Conservation (phyloP, 257 asterid genomes). For the Scutellaria barbata region DNA sequence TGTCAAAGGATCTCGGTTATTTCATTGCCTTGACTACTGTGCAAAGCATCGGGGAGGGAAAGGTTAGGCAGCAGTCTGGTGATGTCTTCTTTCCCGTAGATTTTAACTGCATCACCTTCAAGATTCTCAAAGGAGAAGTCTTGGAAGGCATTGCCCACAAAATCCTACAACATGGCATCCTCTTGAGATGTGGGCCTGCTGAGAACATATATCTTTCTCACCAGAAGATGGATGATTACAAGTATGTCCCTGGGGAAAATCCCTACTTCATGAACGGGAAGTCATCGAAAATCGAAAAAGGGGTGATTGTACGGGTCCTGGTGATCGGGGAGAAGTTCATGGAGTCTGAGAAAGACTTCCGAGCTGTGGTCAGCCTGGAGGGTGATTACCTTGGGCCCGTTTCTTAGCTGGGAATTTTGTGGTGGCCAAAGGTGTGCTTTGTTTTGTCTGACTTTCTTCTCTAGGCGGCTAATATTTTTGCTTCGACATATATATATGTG, state of each 20-base stretch:
- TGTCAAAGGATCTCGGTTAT: conserved; percentile 74
- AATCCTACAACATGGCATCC: conserved; percentile 74
- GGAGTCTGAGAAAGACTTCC: conserved; percentile 77
- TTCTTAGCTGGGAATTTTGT: conserved; percentile 31
- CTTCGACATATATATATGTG: not conserved
- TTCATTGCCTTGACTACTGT: conserved; percentile 70
- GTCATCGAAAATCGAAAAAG: conserved; percentile 75
- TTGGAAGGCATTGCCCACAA: conserved; percentile 76
- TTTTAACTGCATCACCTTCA: conserved; percentile 84
- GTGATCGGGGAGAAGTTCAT: conserved; percentile 76
- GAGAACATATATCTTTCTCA: conserved; percentile 64
- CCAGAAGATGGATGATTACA: conserved; percentile 70
- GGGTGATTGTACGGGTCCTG: conserved; percentile 57
- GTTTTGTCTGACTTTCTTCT: conserved; percentile 5
- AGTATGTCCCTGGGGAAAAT: conserved; percentile 71
- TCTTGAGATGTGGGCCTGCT: conserved; percentile 73
- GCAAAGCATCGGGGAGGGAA: conserved; percentile 71
- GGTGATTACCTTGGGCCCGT: conserved; percentile 92
- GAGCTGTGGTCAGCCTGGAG: conserved; percentile 72
- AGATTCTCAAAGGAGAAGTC: conserved; percentile 68
- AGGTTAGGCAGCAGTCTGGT: conserved; percentile 69
- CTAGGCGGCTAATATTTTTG: not conserved
- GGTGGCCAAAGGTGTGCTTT: not conserved
- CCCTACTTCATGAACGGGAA: conserved; percentile 71
- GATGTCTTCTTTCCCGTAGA: conserved; percentile 83